Evolutionary conservation across 2,329 filamentous ascomycete genomes (phyloP), one percentile per base, ranked within the genome.

Genomic region (Aschersonia sp.): DNA sequence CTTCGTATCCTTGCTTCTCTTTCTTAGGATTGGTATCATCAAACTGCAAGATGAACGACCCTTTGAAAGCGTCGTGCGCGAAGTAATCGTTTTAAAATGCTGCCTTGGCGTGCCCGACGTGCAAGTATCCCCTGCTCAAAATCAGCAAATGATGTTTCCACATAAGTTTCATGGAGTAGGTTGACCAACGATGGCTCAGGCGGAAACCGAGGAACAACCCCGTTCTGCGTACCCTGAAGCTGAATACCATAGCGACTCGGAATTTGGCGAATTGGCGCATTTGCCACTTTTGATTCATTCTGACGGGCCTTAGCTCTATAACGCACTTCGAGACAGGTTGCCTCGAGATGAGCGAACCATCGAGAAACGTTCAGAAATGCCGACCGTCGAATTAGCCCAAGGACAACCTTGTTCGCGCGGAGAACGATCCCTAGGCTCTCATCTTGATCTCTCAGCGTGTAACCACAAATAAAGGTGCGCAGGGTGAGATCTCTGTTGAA

Each of bases 1-100:
- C 86, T 60, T 94, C 80, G 63, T 81, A 96, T 67, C 94, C 88
- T 62, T 87, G 78, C 68, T 90, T 94, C 71, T 95, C 88, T 61
- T 94, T 95, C 47, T 81, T 79, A 3, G 88, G 88, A 64, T 96
- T 96, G 46, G 89, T 95, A 60, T 96, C 89, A 60, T 96, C 89
- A 58, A 95, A 89, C 47, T 89, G 83, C 43, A 94, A 75, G 49
- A 90, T 79, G 53, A 96, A 70, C 54, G 81, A 89, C 55, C 88
- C 89, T 47, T 86, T 79, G 69, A 90, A 90, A 55, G 84, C 83
- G 63, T 87, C 81, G 62, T 94, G 87, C n/a, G 87, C 87, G 56
- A 94, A 94, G 71, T 89, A 94, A 64, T 94, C 87, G 67, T 88
- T 92, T 45, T 94, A 75, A 48, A 90, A 70, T 4, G 85, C 86